Evolutionary conservation across 2,329 filamentous ascomycete species (phyloP), one percentile per base, ranked within the genome.

Genomic region (Magnaporthiopsis poae): DNA sequence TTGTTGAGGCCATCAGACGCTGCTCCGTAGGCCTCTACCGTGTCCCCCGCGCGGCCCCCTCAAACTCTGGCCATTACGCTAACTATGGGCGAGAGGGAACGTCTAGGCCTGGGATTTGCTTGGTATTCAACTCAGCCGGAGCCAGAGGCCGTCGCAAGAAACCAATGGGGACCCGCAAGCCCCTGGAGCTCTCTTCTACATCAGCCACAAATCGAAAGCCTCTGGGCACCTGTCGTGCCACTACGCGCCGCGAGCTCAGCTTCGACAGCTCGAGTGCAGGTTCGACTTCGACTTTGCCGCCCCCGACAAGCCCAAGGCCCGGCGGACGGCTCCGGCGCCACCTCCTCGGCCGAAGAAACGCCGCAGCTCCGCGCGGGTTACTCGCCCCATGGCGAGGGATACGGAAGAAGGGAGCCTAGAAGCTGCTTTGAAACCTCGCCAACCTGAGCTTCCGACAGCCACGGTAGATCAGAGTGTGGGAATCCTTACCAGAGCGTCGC

Each of bases 61-160:
- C 60, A 15, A 7, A 1, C 60, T 27, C 5, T 29, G 5, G 25
- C 60, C 13, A 12, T 8, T 2, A 27, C 25, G 60, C 60, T 61
- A 29, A 62, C 5, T 21, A 36, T 13, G 18, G 7, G 9, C 25
- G 63, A 64, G 2, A 2, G 25, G 2, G n/a, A 8, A 56, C 27
- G 18, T 5, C 5, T 12, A 65, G 64, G 64, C 60, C 25, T 65
- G 64, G 64, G 64, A 65, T 7, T 35, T 52, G n/a, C 27, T 65
- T 35, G 64, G 64, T 9, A 27, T 65, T 11, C 36, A 62, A 31
- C 27, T 65, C 59, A 52, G 27, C 25, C 59, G 64, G 21, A 61
- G 64, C 9, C 64, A 36, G n/a, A 65, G 35, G 11, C 64, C n/a
- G 11, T 25, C 21, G 2, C 46, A 56, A 25, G n/a, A 46, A 21